phyloP scores from a whole-genome alignment of 768 basidiomycete genomes.

The Boletellus ananiceps region DNA sequence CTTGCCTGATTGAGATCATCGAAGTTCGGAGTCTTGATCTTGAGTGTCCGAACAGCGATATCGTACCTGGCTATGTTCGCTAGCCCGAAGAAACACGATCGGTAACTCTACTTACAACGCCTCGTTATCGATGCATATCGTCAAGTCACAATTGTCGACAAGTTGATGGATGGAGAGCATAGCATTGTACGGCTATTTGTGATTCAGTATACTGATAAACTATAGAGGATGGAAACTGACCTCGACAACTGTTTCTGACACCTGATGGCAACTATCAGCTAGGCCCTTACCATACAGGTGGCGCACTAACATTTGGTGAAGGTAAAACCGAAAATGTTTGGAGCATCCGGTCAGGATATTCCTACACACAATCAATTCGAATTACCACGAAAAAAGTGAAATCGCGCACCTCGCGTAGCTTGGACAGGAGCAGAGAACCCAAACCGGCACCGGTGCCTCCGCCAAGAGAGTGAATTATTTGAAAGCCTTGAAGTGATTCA shows the following conservation, averaged over 20 bases:
- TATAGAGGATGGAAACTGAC: slow-evolving; percentile 22
- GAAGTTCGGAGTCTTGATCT: slow-evolving; percentile 61
- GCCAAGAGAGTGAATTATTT: slow-evolving; percentile 84
- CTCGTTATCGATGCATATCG: slow-evolving; percentile 84
- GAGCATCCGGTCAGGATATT: slow-evolving; percentile 47
- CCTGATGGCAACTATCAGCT: slow-evolving; percentile 20
- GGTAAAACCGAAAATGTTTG: slow-evolving; percentile 53
- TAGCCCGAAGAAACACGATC: not conserved
- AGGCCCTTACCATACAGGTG: not conserved
- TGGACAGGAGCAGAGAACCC: slow-evolving; percentile 74
- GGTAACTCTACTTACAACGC: slow-evolving; percentile 51
- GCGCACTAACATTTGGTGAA: slow-evolving; percentile 45
- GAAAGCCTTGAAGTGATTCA: slow-evolving; percentile 89
- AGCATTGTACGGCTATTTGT: slow-evolving; percentile 69
- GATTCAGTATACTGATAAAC: slow-evolving; percentile 6
- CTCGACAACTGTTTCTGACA: slow-evolving; percentile 54
- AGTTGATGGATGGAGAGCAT: slow-evolving; percentile 83
- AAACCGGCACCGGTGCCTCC: slow-evolving; percentile 89
- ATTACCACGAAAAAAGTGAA: not conserved
- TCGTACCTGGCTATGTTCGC: slow-evolving; percentile 52
- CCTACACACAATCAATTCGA: slow-evolving; percentile 38
- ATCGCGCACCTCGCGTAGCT: slow-evolving; percentile 66
- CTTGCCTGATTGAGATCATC: slow-evolving; percentile 65
- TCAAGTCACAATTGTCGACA: slow-evolving; percentile 82
- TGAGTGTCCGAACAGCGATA: slow-evolving; percentile 60